Evolutionary conservation across 2,329 filamentous ascomycete genomes (phyloP), one percentile per base, ranked within the genome.

Genomic region (Tolypocladium inflatum): DNA sequence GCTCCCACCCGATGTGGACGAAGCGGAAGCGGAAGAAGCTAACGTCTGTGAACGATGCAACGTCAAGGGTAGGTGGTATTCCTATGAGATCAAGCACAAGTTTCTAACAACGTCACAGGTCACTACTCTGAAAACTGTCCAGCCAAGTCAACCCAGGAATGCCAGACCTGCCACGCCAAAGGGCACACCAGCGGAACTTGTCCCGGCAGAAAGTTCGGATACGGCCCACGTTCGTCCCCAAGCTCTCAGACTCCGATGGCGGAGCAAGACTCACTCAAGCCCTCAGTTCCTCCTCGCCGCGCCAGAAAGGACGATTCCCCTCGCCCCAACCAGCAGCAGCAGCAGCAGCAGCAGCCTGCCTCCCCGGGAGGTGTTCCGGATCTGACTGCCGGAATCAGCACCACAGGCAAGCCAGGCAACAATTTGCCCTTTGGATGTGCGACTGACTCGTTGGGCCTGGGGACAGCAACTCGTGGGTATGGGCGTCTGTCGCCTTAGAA

Each of bases 401-500:
- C 17, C 13, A 17, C 30, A 13, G 30, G 21, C 42, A 45, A 50
- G 55, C n/a, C 21, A 4, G 21, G 7, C 13, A 21, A 19, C n/a
- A 30, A 13, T 21, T 26, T 19, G 8, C 11, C 5, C 5, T 23
- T 15, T 7, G 6, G 10, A 26, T 3, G 33, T 30, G 5, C 23
- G 23, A 19, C 43, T 52, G 37, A 26, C 23, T 35, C 42, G 9
- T 23, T 52, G 7, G 19, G 26, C 17, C 6, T 17, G 9, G 35
- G 2, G 17, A 11, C 51, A 39, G 35, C 21, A 10, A 8, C 6
- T 26, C 35, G 13, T 13, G 35, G 2, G 26, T 37, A 11, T 23
- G 13, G 21, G 23, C 63, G 67, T 26, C 58, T 69, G 26, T 66
- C 66, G 30, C 64, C 67, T 39, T 70, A 64, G 67, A 62, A 65